Evolutionary conservation across 305 asterid genomes (phyloP).

Genomic region (Fraxinus baroniana): DNA sequence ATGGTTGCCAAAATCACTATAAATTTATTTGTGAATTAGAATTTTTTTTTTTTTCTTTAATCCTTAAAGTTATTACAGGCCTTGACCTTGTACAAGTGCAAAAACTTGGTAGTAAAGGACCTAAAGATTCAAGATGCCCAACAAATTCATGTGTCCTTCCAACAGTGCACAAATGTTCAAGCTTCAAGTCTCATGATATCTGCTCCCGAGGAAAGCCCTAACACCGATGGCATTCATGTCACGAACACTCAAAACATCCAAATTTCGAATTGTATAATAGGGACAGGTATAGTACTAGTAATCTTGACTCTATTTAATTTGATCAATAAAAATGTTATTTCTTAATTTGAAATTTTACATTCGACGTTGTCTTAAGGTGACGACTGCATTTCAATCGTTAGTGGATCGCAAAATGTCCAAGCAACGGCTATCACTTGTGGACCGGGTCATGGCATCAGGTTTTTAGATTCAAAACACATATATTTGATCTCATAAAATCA

Average conservation of each 20-base stretch:
- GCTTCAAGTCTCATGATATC: constrained; percentile 46
- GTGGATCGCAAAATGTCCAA: constrained; percentile 48
- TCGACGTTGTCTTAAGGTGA: constrained; percentile 52
- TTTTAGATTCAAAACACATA: neutral
- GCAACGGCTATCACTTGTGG: constrained; percentile 65
- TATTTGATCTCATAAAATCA: neutral
- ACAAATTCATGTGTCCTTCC: constrained; percentile 62
- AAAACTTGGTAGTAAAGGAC: constrained; percentile 47
- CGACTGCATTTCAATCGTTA: constrained; percentile 75
- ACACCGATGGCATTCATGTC: constrained; percentile 86
- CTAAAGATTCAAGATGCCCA: constrained; percentile 53
- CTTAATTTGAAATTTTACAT: neutral
- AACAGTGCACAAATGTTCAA: constrained; percentile 42
- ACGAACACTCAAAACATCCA: constrained; percentile 44
- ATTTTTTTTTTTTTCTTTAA: neutral
- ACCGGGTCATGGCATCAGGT: constrained; percentile 78
- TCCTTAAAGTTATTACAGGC: constrained; percentile 45
- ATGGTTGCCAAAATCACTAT: neutral
- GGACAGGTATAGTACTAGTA: constrained; percentile 43
- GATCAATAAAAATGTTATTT: neutral
- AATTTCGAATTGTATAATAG: constrained; percentile 47
- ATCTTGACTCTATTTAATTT: neutral
- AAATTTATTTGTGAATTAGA: neutral
- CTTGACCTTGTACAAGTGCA: constrained; percentile 55
- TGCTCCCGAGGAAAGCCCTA: constrained; percentile 64